Evolutionary conservation across 495 filamentous ascomycete species (phyloP).

Genomic region (Neurospora discreta): DNA sequence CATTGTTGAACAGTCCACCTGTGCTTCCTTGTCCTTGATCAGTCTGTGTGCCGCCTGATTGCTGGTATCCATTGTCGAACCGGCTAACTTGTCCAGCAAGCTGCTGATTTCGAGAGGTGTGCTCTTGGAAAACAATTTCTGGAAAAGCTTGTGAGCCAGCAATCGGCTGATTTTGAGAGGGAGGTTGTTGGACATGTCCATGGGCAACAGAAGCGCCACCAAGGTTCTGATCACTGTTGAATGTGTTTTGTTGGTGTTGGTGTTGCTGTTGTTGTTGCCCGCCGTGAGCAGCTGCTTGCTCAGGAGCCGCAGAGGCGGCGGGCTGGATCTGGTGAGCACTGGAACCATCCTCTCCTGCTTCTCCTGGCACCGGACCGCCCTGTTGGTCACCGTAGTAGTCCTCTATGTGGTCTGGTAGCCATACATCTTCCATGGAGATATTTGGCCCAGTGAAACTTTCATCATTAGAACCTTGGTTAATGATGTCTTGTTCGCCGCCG

Average conservation of each 20-base stretch:
- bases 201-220: not conserved
- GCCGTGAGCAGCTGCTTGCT: not conserved
- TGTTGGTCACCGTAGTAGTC: not conserved
- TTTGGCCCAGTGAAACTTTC: rapidly evolving
- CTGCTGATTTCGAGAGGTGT: not conserved
- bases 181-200: not conserved
- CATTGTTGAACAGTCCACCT: not conserved
- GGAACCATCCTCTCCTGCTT: not conserved
- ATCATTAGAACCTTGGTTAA: not conserved
- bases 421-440: not conserved
- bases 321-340: not conserved
- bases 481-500: not conserved
- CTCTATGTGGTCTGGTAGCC: not conserved
- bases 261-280: not conserved
- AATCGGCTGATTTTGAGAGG: not conserved
- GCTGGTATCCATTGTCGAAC: not conserved
- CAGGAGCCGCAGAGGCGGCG: not conserved
- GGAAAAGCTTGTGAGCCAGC: not conserved
- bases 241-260: not conserved
- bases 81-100: not conserved
- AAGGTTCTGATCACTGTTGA: not conserved
- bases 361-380: not conserved
- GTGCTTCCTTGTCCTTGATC: not conserved
- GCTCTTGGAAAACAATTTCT: not conserved
- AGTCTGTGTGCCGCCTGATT: not conserved